Evolutionary conservation across 1,139 yeast genomes (phyloP).

Genomic region (Williopsis jadinii): DNA sequence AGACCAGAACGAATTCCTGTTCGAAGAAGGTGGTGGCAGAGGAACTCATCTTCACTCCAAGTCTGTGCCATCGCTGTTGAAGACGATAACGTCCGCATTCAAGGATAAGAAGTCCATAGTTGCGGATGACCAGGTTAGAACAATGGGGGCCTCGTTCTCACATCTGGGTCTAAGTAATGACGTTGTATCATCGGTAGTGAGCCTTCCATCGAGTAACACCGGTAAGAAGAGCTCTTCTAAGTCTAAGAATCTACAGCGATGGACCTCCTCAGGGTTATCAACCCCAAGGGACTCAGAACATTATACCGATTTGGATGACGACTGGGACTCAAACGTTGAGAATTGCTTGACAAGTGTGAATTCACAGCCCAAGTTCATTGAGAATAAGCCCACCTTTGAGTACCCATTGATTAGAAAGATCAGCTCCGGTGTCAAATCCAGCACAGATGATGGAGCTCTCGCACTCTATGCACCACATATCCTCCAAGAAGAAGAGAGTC

Average conservation of each 20-base stretch:
- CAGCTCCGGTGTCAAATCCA: not conserved
- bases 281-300: constrained; percentile 24
- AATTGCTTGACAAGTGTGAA: constrained; percentile 34
- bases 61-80: constrained; percentile 38
- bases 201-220: not conserved
- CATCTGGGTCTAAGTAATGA: constrained; percentile 22
- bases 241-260: constrained; percentile 3
- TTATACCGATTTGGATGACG: constrained; percentile 72
- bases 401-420: constrained; percentile 15
- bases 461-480: constrained; percentile 26
- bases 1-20: constrained; percentile 51
- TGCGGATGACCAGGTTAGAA: constrained; percentile 25
- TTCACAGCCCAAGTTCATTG: constrained; percentile 26
- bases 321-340: constrained; percentile 86
- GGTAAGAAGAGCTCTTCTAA: not conserved
- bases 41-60: constrained; percentile 40
- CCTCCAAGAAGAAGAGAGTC: constrained; percentile 22
- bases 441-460: not conserved
- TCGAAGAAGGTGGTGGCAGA: constrained; percentile 62
- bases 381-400: constrained; percentile 22
- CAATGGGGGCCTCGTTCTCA: constrained; percentile 37
- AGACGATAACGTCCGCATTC: constrained; percentile 29
- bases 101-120: constrained; percentile 23
- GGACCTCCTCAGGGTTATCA: constrained; percentile 2
- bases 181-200: not conserved